Base-by-base conservation (phyloP, 2,329 filamentous ascomycete genomes). In the Beauveria sp. region DNA sequence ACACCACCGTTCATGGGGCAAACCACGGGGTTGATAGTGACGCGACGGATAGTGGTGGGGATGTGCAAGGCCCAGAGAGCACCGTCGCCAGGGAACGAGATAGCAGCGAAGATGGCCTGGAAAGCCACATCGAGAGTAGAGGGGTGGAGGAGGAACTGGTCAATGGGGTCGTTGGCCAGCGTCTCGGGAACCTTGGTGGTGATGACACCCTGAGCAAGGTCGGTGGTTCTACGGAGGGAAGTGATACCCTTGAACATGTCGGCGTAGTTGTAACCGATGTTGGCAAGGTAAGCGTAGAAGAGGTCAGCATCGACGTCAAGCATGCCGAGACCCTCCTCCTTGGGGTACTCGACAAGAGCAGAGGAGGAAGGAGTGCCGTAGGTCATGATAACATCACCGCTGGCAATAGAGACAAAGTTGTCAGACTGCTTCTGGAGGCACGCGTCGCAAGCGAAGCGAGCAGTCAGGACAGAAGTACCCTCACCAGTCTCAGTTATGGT, bases 71-170 rank as follows among this genome's bases (percentile, higher is more conserved):
- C 63, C 67, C 69, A 71, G 4, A 77, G 66, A 3, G 65, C 66
- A 3, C 69, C 72, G 46, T 74, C 71, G 0, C 68, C 69, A 0
- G 75, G 75, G 24, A 65, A 70, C 5, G 68, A 67, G 51, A 67
- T 70, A 1, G 74, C 73, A 1, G 69, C 64, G 5, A 76, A 66
- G 10, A 70, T 62, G 5, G 70, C 63, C 62, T 78, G 76, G 60
- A 78, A 70, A 1, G 71, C 70, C 0, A 67, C 66, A 47, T 77
- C 75, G 0, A 78, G 65, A 2, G 68, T 63, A 0, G 65, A 70
- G 0, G 75, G 74, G 50, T 76, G 74, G 0, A 77, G 64, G 5
- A 73, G 59, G 12, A 67, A 64, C 3, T 61, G 51, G 3, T 60
- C 53, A 22, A 61, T 55, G 4, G 51, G 58, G 8, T 47, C 62